Base-by-base conservation (phyloP, 768 basidiomycete species). In the Podaxis sp. region DNA sequence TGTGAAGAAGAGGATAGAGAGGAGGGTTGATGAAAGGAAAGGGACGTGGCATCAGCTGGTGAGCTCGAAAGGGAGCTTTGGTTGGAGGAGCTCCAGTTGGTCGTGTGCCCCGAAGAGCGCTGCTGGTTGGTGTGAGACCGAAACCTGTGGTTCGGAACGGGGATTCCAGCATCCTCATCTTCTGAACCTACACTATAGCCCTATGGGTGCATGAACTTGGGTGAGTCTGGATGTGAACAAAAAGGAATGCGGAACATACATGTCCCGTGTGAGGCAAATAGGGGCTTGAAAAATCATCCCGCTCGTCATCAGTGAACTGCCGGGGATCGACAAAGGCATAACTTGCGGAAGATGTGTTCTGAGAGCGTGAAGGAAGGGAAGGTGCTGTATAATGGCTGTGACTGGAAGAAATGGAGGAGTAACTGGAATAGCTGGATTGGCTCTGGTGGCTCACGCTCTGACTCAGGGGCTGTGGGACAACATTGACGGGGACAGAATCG, bases 281-380 rank as follows among this genome's bases (percentile, higher is more conserved):
- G 24, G 36, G 11, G 19, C 12, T 43, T 4, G 33, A 27, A 38
- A n/a, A 46, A 22, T 59, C 57, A 41, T 60, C 58, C 24, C 57
- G 51, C 29, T 59, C 57, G 36, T 59, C 57, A 24, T 59, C 52
- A 50, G 61, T 56, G 24, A 60, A 50, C 25, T 55, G 41, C 25
- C 75, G 76, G 11, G 80, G 77, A 64, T 78, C 76, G 43, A 82
- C 79, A 36, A 81, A 71, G 12, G 76, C 78, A 67, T 80, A 82
- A 65, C 74, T 76, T 7, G 75, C 76, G 37, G 68, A 66, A 33
- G 74, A 68, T 8, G 59, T 65, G 66, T 76, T 80, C 55, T 72
- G 67, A 2, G 72, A 69, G 57, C 76, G 72, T 36, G 75, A 72
- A 33, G 73, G 71, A 43, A 71, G 69, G 11, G 75, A 75, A 19